Conservation (phyloP, 495 filamentous ascomycete species). For the Acidiella bohemica region DNA sequence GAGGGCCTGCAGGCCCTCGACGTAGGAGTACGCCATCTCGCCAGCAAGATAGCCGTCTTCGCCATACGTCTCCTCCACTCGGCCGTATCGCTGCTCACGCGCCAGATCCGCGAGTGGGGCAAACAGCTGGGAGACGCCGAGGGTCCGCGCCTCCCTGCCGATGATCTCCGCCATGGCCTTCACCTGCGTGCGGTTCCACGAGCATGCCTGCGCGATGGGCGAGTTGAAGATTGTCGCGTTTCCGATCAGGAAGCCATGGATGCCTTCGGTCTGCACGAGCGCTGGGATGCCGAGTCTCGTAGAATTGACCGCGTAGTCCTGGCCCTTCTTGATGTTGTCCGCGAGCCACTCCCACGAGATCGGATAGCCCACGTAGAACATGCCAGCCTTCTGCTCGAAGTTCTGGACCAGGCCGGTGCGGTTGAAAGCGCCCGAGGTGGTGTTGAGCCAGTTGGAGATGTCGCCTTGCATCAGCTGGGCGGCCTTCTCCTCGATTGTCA, state of each 20-base stretch:
- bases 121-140: slow-evolving; percentile 57
- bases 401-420: slow-evolving; percentile 48
- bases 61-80: slow-evolving; percentile 56
- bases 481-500: slow-evolving; percentile 59
- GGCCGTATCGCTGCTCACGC: slow-evolving; percentile 52
- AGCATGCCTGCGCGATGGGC: slow-evolving; percentile 54
- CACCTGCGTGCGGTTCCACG: slow-evolving; percentile 43
- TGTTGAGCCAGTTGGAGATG: slow-evolving; percentile 57
- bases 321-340: slow-evolving; percentile 44
- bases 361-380: slow-evolving; percentile 57
- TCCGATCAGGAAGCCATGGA: slow-evolving; percentile 54
- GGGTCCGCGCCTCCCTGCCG: slow-evolving; percentile 44
- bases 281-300: slow-evolving; percentile 50
- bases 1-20: slow-evolving; percentile 46
- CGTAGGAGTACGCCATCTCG: slow-evolving; percentile 47
- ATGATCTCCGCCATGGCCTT: slow-evolving; percentile 49
- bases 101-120: slow-evolving; percentile 54
- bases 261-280: slow-evolving; percentile 54
- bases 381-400: slow-evolving; percentile 47
- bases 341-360: slow-evolving; percentile 49
- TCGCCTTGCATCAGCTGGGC: slow-evolving; percentile 48
- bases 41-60: slow-evolving; percentile 51
- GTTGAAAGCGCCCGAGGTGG: slow-evolving; percentile 45
- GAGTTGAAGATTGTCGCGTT: slow-evolving; percentile 68
- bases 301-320: slow-evolving; percentile 50